Percentiles rank a stretch among this genome's conserved stretches.
phyloP scores from a whole-genome alignment of 192 early-diverging fungal species.

The Coemansia sp. region DNA sequence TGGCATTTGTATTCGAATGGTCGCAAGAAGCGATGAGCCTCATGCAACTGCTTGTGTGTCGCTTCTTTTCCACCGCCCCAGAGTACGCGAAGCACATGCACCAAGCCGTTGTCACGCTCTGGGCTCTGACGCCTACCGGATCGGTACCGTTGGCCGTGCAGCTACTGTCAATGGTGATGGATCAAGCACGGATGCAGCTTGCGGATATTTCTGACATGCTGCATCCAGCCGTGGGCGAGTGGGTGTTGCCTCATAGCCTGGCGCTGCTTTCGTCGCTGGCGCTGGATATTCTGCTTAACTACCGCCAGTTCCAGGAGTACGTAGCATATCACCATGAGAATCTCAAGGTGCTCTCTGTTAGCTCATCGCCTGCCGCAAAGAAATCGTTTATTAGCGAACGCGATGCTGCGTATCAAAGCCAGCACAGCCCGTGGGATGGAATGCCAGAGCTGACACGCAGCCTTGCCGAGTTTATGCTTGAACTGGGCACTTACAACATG shows the following conservation, averaged over 20 bases:
- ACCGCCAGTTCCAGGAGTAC: slow-evolving; percentile 46
- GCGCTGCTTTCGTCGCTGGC: slow-evolving; percentile 16
- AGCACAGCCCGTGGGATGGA: slow-evolving; percentile 50
- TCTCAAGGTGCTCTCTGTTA: slow-evolving; percentile 28
- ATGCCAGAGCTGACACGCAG: slow-evolving; percentile 21
- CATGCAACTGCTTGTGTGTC: slow-evolving; percentile 9
- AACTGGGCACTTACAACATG: slow-evolving; percentile 10
- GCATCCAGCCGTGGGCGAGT: slow-evolving; percentile 4
- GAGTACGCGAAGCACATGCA: slow-evolving; percentile 21
- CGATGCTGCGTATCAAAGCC: slow-evolving; percentile 33
- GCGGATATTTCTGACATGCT: background rate
- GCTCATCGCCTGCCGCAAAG: background rate
- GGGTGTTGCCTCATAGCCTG: slow-evolving; percentile 20
- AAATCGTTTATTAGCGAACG: slow-evolving; percentile 9
- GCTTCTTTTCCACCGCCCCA: slow-evolving; percentile 7
- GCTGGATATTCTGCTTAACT: slow-evolving; percentile 42
- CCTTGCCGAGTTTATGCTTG: slow-evolving; percentile 31
- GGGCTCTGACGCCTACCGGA: slow-evolving; percentile 38
- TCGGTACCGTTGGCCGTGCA: slow-evolving; percentile 29
- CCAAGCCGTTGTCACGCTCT: slow-evolving; percentile 19
- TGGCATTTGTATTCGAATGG: slow-evolving; percentile 23
- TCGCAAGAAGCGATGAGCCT: slow-evolving; percentile 15
- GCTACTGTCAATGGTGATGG: slow-evolving; percentile 17
- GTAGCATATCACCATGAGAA: slow-evolving; percentile 45
- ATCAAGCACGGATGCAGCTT: slow-evolving; percentile 12